Base-by-base conservation (phyloP, 495 filamentous ascomycete genomes). In the Neurospora tetraspora region DNA sequence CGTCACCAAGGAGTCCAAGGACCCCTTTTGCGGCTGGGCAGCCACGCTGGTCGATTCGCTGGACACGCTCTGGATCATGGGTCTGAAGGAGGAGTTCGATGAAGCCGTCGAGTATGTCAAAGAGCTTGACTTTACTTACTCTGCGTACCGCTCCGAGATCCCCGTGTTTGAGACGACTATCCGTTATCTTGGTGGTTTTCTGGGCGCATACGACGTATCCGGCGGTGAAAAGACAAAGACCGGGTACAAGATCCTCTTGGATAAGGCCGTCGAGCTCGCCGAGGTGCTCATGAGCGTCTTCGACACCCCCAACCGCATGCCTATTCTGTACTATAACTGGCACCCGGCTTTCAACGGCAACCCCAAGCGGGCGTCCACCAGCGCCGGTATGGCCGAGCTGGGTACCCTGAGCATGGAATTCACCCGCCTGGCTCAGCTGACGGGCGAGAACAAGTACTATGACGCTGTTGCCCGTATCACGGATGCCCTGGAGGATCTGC, bases 51-150 rank as follows among this genome's bases (percentile, higher is more conserved):
- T 99, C 5, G 96, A 99, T 83, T 81, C 91, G n/a, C 83, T 99
- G 43, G 96, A 99, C 80, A 96, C 94, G 0, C 83, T 99, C 18
- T 98, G 94, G 94, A 96, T 99, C 72, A 97, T 98, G 94, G 94
- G 89, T 9, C 77, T 98, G 80, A 89, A 92, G 79, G 85, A 92
- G 8, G 94, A 98, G 75, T 99, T 98, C 79, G 89, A 94, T 69
- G 93, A 94, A 71, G 96, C 94, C 16, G 87, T 93, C 12, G 84
- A 91, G 71, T 89, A 87, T 31, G 90, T 98, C 45, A 87, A 87
- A 73, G 84, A 89, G 71, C 97, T 98, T 73, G 93, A 99, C 81
- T 99, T 99, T 75, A 97, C 92, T 1, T 94, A 91, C 9, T 91
- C 87, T 69, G 86, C 87, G 36, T 79, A 76, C 71, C 81, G 86